Conservation (phyloP, 345 rosid genomes). For the Triadica sebifera region DNA sequence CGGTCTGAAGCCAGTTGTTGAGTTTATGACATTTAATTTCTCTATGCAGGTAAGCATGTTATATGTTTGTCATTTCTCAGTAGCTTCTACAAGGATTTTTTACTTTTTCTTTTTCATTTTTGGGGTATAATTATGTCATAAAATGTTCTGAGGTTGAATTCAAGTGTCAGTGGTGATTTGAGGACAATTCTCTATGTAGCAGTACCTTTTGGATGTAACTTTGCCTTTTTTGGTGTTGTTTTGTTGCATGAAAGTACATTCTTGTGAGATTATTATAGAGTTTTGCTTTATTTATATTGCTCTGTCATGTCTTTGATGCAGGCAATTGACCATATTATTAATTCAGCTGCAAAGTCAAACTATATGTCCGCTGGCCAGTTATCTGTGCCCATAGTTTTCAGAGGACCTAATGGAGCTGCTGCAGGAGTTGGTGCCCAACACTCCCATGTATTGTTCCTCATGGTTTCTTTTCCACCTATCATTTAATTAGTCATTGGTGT, state of each 20-base stretch:
- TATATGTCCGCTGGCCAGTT: slow-evolving; percentile 92
- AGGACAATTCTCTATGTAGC: neutral
- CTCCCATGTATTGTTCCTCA: slow-evolving; percentile 59
- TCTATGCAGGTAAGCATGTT: slow-evolving; percentile 70
- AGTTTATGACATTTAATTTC: slow-evolving; percentile 95
- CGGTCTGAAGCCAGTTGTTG: slow-evolving; percentile 81
- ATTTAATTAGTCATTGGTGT: neutral
- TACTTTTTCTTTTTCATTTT: too few relatives aligned
- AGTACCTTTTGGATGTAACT: neutral
- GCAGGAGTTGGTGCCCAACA: slow-evolving; percentile 99
- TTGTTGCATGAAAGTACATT: neutral
- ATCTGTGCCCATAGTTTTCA: slow-evolving; percentile 76
- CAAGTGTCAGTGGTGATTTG: neutral
- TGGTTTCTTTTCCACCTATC: neutral
- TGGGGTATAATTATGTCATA: too few relatives aligned
- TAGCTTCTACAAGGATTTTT: neutral
- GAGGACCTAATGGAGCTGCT: slow-evolving; percentile 98
- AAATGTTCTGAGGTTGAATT: neutral
- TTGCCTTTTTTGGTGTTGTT: neutral
- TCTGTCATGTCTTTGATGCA: slow-evolving; percentile 28
- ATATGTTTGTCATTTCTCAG: neutral
- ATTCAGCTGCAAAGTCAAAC: slow-evolving; percentile 82
- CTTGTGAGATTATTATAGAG: neutral
- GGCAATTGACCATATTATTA: slow-evolving; percentile 93
- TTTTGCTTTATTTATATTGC: neutral